Evolutionary conservation across 2,329 filamentous ascomycete species (phyloP).

Genomic region (Neofusicoccum kwambonambiense): DNA sequence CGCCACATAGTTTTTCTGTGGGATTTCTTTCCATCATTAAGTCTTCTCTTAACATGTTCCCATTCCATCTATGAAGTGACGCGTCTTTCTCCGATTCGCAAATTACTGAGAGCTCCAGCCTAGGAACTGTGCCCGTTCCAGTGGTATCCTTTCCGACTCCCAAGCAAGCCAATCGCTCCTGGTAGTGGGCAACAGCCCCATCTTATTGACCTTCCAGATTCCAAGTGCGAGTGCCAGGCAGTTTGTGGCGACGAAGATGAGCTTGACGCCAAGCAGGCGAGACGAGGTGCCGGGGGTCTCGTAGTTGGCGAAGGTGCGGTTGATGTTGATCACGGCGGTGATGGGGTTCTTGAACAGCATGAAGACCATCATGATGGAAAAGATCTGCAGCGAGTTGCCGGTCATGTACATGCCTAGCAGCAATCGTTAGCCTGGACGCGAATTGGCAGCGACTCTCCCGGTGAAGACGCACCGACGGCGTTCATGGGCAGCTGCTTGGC

Average conservation of each 20-base stretch:
- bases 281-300: constrained; percentile 75
- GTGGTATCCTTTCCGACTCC: constrained; percentile 58
- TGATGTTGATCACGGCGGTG: constrained; percentile 76
- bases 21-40: neutral
- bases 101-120: neutral
- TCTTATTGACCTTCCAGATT: constrained; percentile 93
- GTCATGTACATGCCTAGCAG: constrained; percentile 89
- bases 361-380: constrained; percentile 99
- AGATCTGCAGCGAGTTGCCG: constrained; percentile 95
- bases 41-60: neutral
- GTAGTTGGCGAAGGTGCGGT: constrained; percentile 86
- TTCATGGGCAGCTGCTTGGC: constrained; percentile 97
- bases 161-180: constrained; percentile 97
- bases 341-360: constrained; percentile 98
- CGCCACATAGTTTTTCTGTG: neutral
- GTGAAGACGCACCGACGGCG: constrained; percentile 69
- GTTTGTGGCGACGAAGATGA: constrained; percentile 85
- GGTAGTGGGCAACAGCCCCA: constrained; percentile 95
- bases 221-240: constrained; percentile 78
- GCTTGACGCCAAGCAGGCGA: constrained; percentile 78
- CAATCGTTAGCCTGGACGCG: neutral
- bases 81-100: neutral
- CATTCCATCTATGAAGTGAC: neutral
- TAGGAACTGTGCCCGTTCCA: constrained; percentile 17
- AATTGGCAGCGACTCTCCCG: neutral